Percentiles rank a stretch among this genome's conserved stretches.
Conservation (phyloP, 2,329 filamentous ascomycete species). For the Cyphellophora europaea region DNA sequence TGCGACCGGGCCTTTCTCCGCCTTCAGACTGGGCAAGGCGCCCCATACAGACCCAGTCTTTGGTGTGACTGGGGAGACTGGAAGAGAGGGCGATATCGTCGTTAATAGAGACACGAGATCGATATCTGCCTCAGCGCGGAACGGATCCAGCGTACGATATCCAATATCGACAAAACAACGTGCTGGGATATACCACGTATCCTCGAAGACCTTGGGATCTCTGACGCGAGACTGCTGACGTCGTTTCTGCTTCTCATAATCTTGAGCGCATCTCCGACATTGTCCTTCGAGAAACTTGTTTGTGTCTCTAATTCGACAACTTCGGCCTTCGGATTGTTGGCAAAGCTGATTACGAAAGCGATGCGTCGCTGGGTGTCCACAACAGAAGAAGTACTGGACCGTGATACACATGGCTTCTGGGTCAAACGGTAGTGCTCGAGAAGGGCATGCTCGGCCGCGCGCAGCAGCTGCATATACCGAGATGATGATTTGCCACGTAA, state of each 20-base stretch:
- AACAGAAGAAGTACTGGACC: slow-evolving; percentile 1
- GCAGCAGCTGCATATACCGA: too few relatives aligned
- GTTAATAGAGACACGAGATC: too few relatives aligned
- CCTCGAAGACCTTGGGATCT: slow-evolving; percentile 1
- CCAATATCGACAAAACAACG: slow-evolving; percentile 17
- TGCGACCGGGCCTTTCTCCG: not conserved
- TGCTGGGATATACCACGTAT: slow-evolving; percentile 15
- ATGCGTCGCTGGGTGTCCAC: not conserved
- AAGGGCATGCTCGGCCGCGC: too few relatives aligned
- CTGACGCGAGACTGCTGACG: not conserved
- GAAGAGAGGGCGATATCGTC: too few relatives aligned
- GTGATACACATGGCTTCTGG: not conserved
- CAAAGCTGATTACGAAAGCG: not conserved
- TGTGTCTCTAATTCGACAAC: not conserved
- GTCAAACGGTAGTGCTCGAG: too few relatives aligned
- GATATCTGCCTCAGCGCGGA: slow-evolving; percentile 3
- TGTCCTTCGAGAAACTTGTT: not conserved
- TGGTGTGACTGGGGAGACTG: too few relatives aligned
- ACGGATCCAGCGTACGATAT: slow-evolving; percentile 14
- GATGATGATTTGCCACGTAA: too few relatives aligned
- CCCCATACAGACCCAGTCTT: too few relatives aligned
- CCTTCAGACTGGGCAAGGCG: not conserved
- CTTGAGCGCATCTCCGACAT: not conserved
- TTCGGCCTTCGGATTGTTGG: slow-evolving; percentile 1
- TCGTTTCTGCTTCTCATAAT: not conserved